These are phyloP conservation scores for Apophysomyces trapeziformis DNA, from an alignment of 371 early-diverging fungal species.

Conservation along the genomic window DNA sequence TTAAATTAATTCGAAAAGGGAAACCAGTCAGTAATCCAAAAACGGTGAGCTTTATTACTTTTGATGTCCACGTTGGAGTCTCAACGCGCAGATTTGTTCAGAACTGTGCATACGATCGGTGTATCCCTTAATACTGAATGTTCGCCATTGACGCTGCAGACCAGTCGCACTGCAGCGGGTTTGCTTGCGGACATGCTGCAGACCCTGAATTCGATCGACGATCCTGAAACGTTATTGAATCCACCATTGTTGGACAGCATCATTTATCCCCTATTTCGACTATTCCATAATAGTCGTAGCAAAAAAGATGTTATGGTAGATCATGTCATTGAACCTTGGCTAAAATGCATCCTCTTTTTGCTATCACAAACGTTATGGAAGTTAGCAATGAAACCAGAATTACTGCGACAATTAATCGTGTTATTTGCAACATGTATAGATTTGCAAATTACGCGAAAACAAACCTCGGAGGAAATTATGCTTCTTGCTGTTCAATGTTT, in stretches of 20 bases:
- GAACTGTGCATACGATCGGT: neutral
- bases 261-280: conserved; percentile 27
- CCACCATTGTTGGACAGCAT: conserved; percentile 27
- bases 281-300: conserved; percentile 17
- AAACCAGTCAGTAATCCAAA: too few relatives aligned
- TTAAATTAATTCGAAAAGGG: too few relatives aligned
- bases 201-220: conserved; percentile 7
- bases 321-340: conserved; percentile 27
- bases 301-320: conserved; percentile 17
- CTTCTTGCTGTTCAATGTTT: conserved; percentile 42
- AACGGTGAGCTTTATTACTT: neutral
- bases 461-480: conserved; percentile 43
- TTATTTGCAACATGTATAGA: conserved; percentile 32
- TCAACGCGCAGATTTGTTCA: neutral
- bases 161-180: neutral
- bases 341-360: conserved; percentile 30
- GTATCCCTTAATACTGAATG: neutral
- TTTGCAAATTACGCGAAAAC: neutral
- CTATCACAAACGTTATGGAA: conserved; percentile 26
- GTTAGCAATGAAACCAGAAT: conserved; percentile 15
- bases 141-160: neutral
- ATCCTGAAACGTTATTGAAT: conserved; percentile 14
- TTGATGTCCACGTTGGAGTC: neutral
- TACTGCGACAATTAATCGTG: conserved; percentile 33
- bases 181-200: neutral